Conservation (phyloP, 2,329 filamentous ascomycete species). For the Lasiodiplodia gonubiensis region DNA sequence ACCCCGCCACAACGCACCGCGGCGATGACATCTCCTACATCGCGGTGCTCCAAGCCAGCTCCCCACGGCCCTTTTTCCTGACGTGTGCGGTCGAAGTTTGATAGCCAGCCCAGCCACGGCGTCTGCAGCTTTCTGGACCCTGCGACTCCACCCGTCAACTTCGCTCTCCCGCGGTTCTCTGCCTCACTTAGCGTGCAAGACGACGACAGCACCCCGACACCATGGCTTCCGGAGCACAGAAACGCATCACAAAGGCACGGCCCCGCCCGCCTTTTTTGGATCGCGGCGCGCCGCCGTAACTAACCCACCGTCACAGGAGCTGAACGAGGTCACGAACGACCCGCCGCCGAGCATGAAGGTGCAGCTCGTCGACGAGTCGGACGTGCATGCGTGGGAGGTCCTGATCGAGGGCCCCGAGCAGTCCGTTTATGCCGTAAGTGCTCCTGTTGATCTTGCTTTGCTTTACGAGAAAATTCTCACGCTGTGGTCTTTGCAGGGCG, state of each 20-base stretch:
- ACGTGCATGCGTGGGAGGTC: conserved; percentile 72
- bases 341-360: conserved; percentile 65
- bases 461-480: conserved; percentile 28
- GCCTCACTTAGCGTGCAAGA: background rate
- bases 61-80: background rate
- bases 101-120: background rate
- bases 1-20: conserved; percentile 12
- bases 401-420: conserved; percentile 68
- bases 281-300: background rate
- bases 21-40: conserved; percentile 5
- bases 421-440: conserved; percentile 68
- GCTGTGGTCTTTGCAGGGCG: conserved; percentile 56
- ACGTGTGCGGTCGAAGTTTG: conserved; percentile 2
- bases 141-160: conserved; percentile 9
- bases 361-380: conserved; percentile 64
- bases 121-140: conserved; percentile 10
- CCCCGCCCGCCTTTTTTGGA: background rate
- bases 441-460: conserved; percentile 7
- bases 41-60: conserved; percentile 20
- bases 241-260: conserved; percentile 27
- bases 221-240: conserved; percentile 27
- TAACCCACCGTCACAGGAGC: conserved; percentile 56
- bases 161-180: background rate
- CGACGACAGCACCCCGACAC: conserved; percentile 7
- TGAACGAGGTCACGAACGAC: conserved; percentile 61